Evolutionary conservation across 371 early-diverging fungal genomes (phyloP).

Genomic region (Saksenaea vasiformis): DNA sequence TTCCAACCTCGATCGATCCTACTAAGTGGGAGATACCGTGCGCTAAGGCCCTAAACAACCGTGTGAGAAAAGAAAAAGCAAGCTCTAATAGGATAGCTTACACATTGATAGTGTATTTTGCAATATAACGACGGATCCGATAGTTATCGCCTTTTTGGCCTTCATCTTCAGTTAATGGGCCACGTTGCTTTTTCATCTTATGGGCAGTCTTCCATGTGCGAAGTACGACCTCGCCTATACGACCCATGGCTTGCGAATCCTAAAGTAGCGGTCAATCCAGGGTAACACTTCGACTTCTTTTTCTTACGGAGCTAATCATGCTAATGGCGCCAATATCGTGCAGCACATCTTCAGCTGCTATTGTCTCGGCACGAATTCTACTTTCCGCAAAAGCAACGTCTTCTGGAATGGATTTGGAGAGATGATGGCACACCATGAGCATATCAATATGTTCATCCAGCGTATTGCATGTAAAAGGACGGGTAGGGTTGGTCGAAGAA

Average conservation of each 20-base stretch:
- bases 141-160: conserved; percentile 69
- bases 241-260: conserved; percentile 94
- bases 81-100: conserved; percentile 27
- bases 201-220: conserved; percentile 94
- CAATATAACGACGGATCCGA: conserved; percentile 83
- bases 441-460: conserved; percentile 96
- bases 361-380: conserved; percentile 93
- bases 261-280: neutral
- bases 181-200: conserved; percentile 87
- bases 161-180: conserved; percentile 57
- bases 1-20: conserved; percentile 91
- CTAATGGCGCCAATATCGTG: conserved; percentile 92
- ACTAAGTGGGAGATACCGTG: conserved; percentile 89
- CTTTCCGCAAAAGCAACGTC: conserved; percentile 95
- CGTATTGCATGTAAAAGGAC: conserved; percentile 90
- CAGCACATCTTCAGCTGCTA: conserved; percentile 93
- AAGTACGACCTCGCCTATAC: conserved; percentile 88
- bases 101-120: conserved; percentile 96
- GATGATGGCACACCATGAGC: conserved; percentile 97
- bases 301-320: conserved; percentile 72
- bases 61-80: conserved; percentile 15
- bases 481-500: conserved; percentile 92
- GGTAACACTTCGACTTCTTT: too few relatives aligned
- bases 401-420: conserved; percentile 89
- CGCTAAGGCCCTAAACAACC: conserved; percentile 77